Conservation (phyloP, 2,329 filamentous ascomycete genomes). For the Colletotrichum chrysophilum region DNA sequence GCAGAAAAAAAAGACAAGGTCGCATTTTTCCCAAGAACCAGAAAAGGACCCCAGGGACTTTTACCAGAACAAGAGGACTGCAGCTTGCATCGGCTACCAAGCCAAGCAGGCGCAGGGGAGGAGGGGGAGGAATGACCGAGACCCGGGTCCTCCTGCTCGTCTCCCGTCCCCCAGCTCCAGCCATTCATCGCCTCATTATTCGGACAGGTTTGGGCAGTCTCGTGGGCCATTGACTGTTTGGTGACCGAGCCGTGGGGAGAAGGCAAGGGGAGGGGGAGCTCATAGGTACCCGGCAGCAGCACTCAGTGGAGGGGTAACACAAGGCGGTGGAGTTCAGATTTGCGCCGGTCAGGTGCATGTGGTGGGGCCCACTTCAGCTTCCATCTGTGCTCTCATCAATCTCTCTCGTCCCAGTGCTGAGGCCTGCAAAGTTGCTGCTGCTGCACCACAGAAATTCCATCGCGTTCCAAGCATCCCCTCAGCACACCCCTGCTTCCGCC, state of each 20-base stretch:
- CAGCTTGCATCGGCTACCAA: neutral
- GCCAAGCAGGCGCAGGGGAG: neutral
- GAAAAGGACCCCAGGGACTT: neutral
- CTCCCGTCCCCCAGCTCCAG: neutral
- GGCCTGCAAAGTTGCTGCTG: neutral
- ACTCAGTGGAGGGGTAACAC: neutral
- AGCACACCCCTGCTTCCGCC: neutral
- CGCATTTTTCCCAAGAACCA: neutral
- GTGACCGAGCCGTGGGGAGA: conserved; percentile 18
- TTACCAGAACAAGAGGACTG: neutral
- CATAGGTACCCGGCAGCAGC: neutral
- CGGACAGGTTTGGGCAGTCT: neutral
- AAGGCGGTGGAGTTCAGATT: neutral
- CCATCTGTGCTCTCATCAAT: neutral
- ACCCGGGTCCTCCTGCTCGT: neutral
- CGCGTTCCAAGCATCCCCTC: neutral
- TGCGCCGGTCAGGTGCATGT: neutral
- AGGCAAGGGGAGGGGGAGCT: neutral
- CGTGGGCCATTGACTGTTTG: conserved; percentile 6
- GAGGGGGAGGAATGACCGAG: neutral
- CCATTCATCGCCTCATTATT: neutral
- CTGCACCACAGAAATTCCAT: neutral
- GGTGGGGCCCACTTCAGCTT: neutral
- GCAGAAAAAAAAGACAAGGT: neutral
- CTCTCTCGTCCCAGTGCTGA: too few species aligned